Conservation (phyloP, 768 basidiomycete genomes). For the Mycena belliarum region DNA sequence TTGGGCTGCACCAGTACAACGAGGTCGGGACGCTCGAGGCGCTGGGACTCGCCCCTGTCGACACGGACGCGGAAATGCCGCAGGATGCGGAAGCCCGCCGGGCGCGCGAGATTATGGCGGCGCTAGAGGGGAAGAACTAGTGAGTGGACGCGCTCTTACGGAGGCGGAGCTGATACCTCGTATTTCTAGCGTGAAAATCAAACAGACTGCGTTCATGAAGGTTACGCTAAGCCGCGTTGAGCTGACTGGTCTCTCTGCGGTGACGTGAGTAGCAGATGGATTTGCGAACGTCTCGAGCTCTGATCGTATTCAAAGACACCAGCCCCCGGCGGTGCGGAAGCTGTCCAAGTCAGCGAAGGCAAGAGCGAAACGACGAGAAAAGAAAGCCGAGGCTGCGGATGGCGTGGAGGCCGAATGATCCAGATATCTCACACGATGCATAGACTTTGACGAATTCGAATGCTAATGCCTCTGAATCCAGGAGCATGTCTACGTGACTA, state of each 20-base stretch:
- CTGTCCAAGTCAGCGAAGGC: constrained; percentile 60
- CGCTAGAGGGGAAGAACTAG: constrained; percentile 62
- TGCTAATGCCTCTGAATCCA: too few relatives aligned
- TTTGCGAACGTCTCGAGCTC: not conserved
- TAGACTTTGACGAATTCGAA: too few relatives aligned
- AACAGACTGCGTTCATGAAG: constrained; percentile 67
- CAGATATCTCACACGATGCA: too few relatives aligned
- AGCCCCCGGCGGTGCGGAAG: constrained; percentile 52
- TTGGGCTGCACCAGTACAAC: constrained; percentile 79
- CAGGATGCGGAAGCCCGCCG: constrained; percentile 27
- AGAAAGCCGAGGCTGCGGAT: constrained; percentile 13
- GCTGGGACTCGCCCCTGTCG: constrained; percentile 24
- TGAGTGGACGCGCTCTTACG: constrained; percentile 33
- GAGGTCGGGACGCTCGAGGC: constrained; percentile 60
- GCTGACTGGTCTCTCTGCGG: constrained; percentile 42
- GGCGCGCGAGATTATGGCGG: constrained; percentile 38
- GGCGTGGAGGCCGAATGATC: not conserved
- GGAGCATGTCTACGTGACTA: too few relatives aligned
- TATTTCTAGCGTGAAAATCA: constrained; percentile 48
- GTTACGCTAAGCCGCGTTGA: constrained; percentile 58
- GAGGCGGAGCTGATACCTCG: not conserved
- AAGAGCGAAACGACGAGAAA: constrained; percentile 43
- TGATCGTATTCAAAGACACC: constrained; percentile 44
- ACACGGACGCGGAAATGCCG: not conserved
- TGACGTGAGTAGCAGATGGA: constrained; percentile 48